phyloP scores from a whole-genome alignment of 139 green algal genomes.

The Tetradesmus lagerheimii region DNA sequence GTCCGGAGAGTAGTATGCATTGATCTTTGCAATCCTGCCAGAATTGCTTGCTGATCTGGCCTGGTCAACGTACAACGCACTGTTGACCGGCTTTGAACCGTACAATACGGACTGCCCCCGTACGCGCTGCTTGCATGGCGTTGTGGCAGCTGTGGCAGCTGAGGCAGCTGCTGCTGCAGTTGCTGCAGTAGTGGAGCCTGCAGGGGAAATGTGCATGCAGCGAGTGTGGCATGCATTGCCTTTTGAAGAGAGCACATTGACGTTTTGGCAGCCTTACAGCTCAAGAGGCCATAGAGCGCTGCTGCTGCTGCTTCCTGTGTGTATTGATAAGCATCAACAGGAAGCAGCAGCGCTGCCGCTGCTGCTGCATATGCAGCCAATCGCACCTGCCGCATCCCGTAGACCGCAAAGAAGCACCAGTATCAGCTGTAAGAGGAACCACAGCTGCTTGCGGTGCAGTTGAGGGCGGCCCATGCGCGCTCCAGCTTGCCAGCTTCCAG shows the following conservation, averaged over 20 bases:
- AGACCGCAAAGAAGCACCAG: background rate
- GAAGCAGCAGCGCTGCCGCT: background rate
- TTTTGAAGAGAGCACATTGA: no score
- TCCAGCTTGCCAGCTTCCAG: background rate
- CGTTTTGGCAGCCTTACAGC: no score
- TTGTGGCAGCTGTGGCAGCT: background rate
- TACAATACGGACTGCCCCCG: slow-evolving; percentile 14
- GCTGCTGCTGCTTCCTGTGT: no score
- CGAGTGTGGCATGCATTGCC: no score
- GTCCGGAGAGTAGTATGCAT: background rate
- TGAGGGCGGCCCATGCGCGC: background rate
- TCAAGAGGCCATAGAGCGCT: no score
- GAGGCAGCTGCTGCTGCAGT: slow-evolving; percentile 2
- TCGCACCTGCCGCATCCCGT: background rate
- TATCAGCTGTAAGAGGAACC: background rate
- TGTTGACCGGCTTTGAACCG: background rate
- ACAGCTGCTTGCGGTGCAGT: background rate
- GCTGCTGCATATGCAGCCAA: background rate
- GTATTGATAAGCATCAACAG: background rate
- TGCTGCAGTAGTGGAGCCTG: background rate
- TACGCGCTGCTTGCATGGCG: background rate
- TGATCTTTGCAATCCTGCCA: background rate
- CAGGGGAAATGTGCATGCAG: background rate
- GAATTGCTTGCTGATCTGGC: background rate
- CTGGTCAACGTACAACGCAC: background rate